These are phyloP conservation scores for Musa troglodytarum DNA, from an alignment of 176 grass and related monocot species.

Conservation along the genomic window DNA sequence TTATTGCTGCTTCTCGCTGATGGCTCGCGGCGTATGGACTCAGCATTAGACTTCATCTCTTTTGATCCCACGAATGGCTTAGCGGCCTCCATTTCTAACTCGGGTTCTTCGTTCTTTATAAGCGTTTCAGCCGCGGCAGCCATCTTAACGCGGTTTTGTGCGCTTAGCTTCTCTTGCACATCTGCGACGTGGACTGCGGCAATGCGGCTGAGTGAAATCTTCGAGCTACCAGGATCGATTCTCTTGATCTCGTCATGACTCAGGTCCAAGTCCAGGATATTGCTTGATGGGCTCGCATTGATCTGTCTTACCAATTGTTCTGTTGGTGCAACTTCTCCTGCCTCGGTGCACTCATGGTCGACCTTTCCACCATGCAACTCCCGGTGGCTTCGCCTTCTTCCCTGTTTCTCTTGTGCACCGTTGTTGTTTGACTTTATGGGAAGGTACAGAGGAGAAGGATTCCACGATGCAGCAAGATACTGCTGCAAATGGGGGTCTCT, in stretches of 20 bases:
- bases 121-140: background rate
- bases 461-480: constrained; percentile 52
- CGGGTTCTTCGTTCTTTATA: no score
- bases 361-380: constrained; percentile 29
- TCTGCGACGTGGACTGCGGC: no score
- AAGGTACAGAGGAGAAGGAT: constrained; percentile 61
- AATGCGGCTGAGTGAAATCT: background rate
- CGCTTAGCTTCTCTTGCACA: background rate
- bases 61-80: no score
- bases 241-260: constrained; percentile 9
- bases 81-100: no score
- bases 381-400: constrained; percentile 35
- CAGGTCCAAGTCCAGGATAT: background rate
- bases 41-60: no score
- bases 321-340: constrained; percentile 11
- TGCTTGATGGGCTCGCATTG: constrained; percentile 31
- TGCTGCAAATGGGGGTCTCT: constrained; percentile 59
- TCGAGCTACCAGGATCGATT: constrained; percentile 4
- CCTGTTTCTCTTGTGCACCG: constrained; percentile 39
- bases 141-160: background rate
- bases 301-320: constrained; percentile 20
- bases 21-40: background rate
- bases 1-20: background rate
- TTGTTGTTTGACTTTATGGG: constrained; percentile 55
- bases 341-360: constrained; percentile 22